These are phyloP conservation scores for Astrothelium macrocarpum DNA, from an alignment of 495 filamentous ascomycete species.

Conservation along the genomic window DNA sequence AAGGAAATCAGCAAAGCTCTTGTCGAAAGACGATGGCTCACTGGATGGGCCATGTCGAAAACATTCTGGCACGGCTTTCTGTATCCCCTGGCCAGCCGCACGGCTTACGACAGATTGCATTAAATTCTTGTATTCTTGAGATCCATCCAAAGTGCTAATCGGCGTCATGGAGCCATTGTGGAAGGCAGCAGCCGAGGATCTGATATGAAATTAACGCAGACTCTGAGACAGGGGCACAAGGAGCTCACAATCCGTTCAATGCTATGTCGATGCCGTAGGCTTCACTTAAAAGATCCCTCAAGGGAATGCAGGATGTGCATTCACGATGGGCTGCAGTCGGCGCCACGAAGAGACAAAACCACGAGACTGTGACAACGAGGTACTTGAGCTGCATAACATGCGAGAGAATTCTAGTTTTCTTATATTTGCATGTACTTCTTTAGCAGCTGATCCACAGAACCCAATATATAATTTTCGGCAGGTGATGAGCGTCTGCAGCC, in stretches of 20 bases:
- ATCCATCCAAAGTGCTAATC: background rate
- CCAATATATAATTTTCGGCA: no score
- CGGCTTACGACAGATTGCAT: background rate
- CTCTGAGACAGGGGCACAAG: background rate
- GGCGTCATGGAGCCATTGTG: background rate
- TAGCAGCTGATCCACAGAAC: no score
- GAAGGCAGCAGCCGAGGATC: constrained; percentile 1
- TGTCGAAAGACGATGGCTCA: background rate
- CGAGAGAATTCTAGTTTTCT: no score
- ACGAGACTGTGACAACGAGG: background rate
- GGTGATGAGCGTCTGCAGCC: no score
- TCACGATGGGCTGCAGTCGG: background rate
- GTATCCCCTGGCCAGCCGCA: background rate
- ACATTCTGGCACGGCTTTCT: background rate
- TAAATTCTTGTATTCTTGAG: background rate
- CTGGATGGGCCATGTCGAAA: background rate
- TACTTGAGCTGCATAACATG: background rate
- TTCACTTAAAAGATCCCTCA: background rate
- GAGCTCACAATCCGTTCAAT: background rate
- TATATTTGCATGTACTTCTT: no score
- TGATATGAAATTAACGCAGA: background rate
- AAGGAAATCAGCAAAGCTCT: background rate
- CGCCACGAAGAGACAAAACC: background rate
- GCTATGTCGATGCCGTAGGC: background rate
- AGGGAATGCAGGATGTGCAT: background rate